Percentiles rank a stretch among this genome's conserved stretches.
Conservation (phyloP, 768 basidiomycete species). For the Kwoniella dendrophila region DNA sequence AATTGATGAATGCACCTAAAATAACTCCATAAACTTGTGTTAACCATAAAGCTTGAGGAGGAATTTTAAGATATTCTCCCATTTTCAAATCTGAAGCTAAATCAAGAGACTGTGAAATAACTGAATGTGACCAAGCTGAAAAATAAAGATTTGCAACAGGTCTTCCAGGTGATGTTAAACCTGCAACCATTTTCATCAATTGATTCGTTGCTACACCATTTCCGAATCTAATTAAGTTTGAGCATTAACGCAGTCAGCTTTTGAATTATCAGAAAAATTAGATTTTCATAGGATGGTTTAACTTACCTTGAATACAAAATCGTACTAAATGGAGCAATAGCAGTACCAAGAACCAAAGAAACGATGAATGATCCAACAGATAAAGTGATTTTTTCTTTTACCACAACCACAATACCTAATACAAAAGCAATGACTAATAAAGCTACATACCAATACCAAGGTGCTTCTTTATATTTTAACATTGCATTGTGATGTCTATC, state of each 20-base stretch:
- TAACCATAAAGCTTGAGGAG: constrained; percentile 20
- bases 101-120: constrained; percentile 24
- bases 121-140: constrained; percentile 16
- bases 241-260: constrained; percentile 59
- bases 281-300: neutral
- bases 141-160: constrained; percentile 28
- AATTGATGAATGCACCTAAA: constrained; percentile 29
- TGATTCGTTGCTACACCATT: constrained; percentile 66
- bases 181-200: constrained; percentile 51
- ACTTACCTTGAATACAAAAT: constrained; percentile 3
- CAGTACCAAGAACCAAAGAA: constrained; percentile 56
- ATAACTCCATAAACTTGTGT: constrained; percentile 23
- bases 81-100: constrained; percentile 16
- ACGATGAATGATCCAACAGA: constrained; percentile 68
- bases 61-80: constrained; percentile 19
- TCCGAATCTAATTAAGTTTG: constrained; percentile 60
- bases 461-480: constrained; percentile 62
- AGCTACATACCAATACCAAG: constrained; percentile 63
- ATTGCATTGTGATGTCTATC: constrained; percentile 63
- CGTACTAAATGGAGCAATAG: constrained; percentile 14
- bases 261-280: constrained; percentile 61
- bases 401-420: constrained; percentile 63
- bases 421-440: constrained; percentile 44
- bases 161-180: constrained; percentile 25
- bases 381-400: constrained; percentile 66